Conservation (phyloP, 345 rosid genomes). For the Acer saccharum region DNA sequence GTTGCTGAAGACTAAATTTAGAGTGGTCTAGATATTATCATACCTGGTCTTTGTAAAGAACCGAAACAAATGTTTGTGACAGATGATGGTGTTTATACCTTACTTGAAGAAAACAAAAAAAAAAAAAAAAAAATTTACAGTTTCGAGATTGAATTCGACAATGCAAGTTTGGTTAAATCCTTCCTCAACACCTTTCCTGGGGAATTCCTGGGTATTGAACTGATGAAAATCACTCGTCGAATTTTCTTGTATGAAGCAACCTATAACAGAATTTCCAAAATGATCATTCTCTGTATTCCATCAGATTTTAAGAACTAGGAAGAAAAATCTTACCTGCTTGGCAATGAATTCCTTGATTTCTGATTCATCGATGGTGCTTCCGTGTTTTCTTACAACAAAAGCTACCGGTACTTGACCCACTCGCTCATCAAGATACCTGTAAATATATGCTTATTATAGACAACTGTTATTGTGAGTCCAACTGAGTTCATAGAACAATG, state of each 20-base stretch:
- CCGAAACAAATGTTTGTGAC: neutral
- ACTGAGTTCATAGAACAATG: neutral
- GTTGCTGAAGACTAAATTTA: neutral
- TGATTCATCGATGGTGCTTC: slow-evolving; percentile 39
- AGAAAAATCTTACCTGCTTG: slow-evolving; percentile 28
- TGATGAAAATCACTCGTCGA: slow-evolving; percentile 36
- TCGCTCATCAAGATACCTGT: slow-evolving; percentile 58
- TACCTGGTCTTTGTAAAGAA: neutral
- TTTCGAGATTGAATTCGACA: slow-evolving; percentile 32
- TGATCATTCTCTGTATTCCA: neutral
- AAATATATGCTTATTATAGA: neutral
- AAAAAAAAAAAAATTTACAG: slow-evolving; percentile 18
- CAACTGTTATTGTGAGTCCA: no score
- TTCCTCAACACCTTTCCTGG: slow-evolving; percentile 54
- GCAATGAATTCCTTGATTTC: slow-evolving; percentile 43
- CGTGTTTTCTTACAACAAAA: slow-evolving; percentile 42
- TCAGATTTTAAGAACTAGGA: neutral
- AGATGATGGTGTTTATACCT: neutral
- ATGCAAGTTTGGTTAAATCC: slow-evolving; percentile 39
- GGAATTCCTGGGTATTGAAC: slow-evolving; percentile 53
- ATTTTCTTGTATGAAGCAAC: slow-evolving; percentile 62
- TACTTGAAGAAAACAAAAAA: neutral
- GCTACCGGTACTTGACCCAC: slow-evolving; percentile 61
- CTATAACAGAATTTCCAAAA: slow-evolving; percentile 22
- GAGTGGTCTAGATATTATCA: neutral